Conservation (phyloP, 176 grass and related monocot genomes). For the Aechmea fasciata region DNA sequence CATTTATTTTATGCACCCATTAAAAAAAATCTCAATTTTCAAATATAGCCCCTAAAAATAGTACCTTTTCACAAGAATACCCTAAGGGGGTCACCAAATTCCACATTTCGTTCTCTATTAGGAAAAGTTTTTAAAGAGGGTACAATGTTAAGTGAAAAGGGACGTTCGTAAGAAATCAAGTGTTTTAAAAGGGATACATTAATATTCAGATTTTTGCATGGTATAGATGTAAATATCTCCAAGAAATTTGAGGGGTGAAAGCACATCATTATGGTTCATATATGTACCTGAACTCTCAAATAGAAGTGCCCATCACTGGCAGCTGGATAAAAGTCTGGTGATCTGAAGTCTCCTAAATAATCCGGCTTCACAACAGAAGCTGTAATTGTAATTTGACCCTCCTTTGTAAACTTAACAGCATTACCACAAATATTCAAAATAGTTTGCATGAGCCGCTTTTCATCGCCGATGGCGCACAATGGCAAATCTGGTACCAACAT, state of each 20-base stretch:
- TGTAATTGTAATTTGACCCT: conserved; percentile 69
- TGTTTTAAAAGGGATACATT: too few species aligned
- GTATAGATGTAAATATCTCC: neutral
- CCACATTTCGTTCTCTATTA: too few species aligned
- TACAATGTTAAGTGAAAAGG: too few species aligned
- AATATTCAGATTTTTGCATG: too few species aligned
- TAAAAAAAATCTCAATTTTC: too few species aligned
- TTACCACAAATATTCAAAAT: conserved; percentile 88
- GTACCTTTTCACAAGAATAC: too few species aligned
- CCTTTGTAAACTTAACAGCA: conserved; percentile 95
- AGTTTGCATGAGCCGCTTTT: conserved; percentile 90
- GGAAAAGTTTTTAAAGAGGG: too few species aligned
- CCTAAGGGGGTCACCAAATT: too few species aligned
- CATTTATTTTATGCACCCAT: too few species aligned
- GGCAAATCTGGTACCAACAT: conserved; percentile 83
- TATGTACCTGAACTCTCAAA: conserved; percentile 81
- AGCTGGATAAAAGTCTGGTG: conserved; percentile 59
- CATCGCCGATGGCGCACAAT: conserved; percentile 64
- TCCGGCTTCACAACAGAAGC: conserved; percentile 70
- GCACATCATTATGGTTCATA: neutral
- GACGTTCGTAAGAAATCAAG: too few species aligned
- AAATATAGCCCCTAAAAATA: too few species aligned
- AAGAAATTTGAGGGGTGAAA: neutral
- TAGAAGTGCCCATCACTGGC: conserved; percentile 70
- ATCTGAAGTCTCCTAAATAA: conserved; percentile 64